Evolutionary conservation across 768 basidiomycete genomes (phyloP).

Genomic region (Suillus brevipes): DNA sequence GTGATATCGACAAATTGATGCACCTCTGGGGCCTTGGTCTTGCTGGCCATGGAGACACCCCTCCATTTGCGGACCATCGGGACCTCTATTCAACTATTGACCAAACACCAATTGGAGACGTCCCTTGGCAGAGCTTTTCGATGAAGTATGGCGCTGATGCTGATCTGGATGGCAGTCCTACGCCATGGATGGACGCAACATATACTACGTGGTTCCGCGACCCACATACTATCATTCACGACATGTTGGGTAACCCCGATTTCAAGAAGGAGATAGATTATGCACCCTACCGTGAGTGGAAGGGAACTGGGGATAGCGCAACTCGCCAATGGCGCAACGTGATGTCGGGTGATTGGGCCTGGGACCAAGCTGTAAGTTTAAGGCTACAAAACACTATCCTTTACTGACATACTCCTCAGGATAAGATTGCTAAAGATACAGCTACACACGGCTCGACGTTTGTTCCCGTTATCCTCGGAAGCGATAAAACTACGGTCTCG

Average conservation of each 20-base stretch:
- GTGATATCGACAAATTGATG: not conserved
- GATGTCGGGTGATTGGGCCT: constrained; percentile 19
- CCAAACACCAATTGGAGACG: constrained; percentile 32
- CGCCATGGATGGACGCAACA: constrained; percentile 27
- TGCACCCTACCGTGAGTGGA: constrained; percentile 14
- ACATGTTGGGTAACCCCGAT: constrained; percentile 24
- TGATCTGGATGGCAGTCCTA: constrained; percentile 12
- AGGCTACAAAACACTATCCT: not conserved
- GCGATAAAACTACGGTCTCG: too few species aligned
- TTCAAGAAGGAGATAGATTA: constrained; percentile 24
- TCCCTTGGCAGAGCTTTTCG: constrained; percentile 30
- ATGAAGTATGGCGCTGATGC: constrained; percentile 1
- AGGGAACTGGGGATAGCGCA: not conserved
- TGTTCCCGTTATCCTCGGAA: too few species aligned
- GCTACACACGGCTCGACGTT: too few species aligned
- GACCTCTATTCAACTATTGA: constrained; percentile 39
- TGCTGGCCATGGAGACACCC: constrained; percentile 2
- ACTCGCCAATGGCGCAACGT: not conserved
- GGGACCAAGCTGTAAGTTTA: constrained; percentile 1
- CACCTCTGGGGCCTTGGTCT: not conserved
- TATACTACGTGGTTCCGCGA: constrained; percentile 31
- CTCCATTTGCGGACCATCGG: constrained; percentile 33
- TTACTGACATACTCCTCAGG: too few species aligned
- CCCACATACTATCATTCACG: constrained; percentile 15
- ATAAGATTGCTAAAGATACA: too few species aligned